Evolutionary conservation across 495 filamentous ascomycete species (phyloP), one percentile per base, ranked within the genome.

Genomic region (Talaromyces trachyspermus): DNA sequence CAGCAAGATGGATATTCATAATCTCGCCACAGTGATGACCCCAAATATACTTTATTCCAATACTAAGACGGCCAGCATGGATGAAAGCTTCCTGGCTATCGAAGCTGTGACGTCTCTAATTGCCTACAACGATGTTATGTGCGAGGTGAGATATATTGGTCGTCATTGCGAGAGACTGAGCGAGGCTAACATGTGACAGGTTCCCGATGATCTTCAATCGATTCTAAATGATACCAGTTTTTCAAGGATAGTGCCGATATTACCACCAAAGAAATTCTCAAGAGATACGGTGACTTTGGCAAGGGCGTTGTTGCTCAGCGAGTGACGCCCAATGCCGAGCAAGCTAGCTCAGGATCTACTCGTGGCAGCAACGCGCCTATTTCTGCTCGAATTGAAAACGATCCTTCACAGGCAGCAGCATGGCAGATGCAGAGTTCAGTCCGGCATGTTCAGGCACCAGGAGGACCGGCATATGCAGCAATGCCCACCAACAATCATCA

Each of bases 1-100:
- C 17, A 95, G 89, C 58, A 96, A 96, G 73, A 99, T 99, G 92
- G 92, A 99, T 64, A 88, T 92, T 41, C 90, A 95, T 64, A 99
- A 99, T 57, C 78, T 99, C 45, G 88, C 92, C 5, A 97, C 94
- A n/a, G 92, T 99, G 49, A 95, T 99, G 53, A 88, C 90, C 5
- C 92, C 92, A 0, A 99, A 99, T 52, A 85, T 99, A 45, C 80
- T 99, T 11, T 88, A 87, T 54, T 81, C 85, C 9, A 84, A 79
- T 53, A 71, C 75, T 25, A 81, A 82, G 58, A 83, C 72, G 52
- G 74, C 76, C 36, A 81, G 79, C 52, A 76, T 81, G 10, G 88
- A 92, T 54, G 83, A 84, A 53, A 91, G 86, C 54, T 95, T 96
- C 73, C 74, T 85, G 54, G 87, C 89, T 11, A 95, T 99, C 41